A percentile compares a stretch with the other conserved stretches of the same genome.
These are phyloP conservation scores for Pleurotus eryngii DNA, from an alignment of 768 basidiomycete genomes.

Conservation along the genomic window DNA sequence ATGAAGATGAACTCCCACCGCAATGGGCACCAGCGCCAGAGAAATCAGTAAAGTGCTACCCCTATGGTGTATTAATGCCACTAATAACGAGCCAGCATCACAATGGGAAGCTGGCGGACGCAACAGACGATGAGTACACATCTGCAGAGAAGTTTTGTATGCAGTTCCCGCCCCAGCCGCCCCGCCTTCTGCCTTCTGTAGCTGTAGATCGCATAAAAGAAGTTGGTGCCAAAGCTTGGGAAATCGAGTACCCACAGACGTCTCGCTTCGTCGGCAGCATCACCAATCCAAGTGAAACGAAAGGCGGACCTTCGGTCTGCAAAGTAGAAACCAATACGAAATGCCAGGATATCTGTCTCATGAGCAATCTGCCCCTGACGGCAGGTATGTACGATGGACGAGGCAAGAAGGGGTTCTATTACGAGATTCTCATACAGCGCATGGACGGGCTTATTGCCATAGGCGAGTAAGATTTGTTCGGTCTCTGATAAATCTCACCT, in stretches of 20 bases:
- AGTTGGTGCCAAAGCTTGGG: slow-evolving; percentile 52
- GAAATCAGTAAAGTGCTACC: slow-evolving; percentile 27
- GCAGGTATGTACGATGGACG: slow-evolving; percentile 58
- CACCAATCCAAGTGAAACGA: slow-evolving; percentile 28
- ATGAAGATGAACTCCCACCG: slow-evolving; percentile 22
- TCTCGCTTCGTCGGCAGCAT: slow-evolving; percentile 46
- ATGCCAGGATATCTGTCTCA: slow-evolving; percentile 50
- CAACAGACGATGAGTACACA: slow-evolving; percentile 51
- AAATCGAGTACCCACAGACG: slow-evolving; percentile 36
- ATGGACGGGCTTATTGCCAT: slow-evolving; percentile 63
- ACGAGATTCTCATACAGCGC: slow-evolving; percentile 50
- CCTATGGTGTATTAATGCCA: too few species aligned
- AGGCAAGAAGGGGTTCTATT: slow-evolving; percentile 58
- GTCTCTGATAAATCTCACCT: not conserved
- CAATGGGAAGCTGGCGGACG: slow-evolving; percentile 54
- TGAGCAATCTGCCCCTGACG: slow-evolving; percentile 59
- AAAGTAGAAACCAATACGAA: slow-evolving; percentile 35
- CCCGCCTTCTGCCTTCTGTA: slow-evolving; percentile 48
- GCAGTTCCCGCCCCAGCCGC: slow-evolving; percentile 32
- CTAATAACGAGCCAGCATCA: slow-evolving; percentile 27
- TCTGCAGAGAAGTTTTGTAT: slow-evolving; percentile 50
- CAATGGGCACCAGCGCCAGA: slow-evolving; percentile 62
- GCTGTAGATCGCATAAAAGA: slow-evolving; percentile 48
- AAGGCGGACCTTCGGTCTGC: slow-evolving; percentile 30
- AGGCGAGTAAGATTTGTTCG: slow-evolving; percentile 32